Evolutionary conservation across 495 filamentous ascomycete genomes (phyloP), one percentile per base, ranked within the genome.

Genomic region (Penicillium roqueforti): DNA sequence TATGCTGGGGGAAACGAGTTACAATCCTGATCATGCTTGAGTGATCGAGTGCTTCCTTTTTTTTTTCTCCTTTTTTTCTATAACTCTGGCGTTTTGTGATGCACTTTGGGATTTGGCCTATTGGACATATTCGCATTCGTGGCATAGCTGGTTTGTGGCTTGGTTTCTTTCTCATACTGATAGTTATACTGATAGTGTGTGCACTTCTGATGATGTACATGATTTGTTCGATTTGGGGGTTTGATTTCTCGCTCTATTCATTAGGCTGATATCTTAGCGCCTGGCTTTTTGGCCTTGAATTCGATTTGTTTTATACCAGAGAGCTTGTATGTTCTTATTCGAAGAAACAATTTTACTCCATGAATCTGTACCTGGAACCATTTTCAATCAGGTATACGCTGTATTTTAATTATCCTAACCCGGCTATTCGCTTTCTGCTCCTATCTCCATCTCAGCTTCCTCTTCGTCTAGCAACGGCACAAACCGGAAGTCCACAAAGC

Each of bases 401-500:
- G 11, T 31, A 31, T 28, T 6, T 36, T 11, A 23, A 32, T 6
- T 25, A 22, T 48, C 4, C n/a, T 26, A 45, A 4, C 25, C 26
- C 46, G 4, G 36, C 40, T 62, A 62, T 26, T 58, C 59, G 18
- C 55, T 46, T 46, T 26, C 51, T 34, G 18, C 39, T 19, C 52
- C 22, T 38, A 55, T 32, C 28, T 69, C 71, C 29, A 70, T 68
- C 36, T 81, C 81, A 34, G 79, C 81, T 11, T 75, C 81, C 38
- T 86, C 83, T 23, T 84, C 85, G 26, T 78, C 73, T 13, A 87
- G 63, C 47, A 87, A 78, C 10, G 88, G 86, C 49, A 91, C 83
- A 69, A 91, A 87, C 18, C 87, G 73, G 58, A 90, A 91, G 68
- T 91, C 88, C 31, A 91, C 83, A 74, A 91, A 92, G 57, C 79